phyloP scores from a whole-genome alignment of 176 grass and related monocot genomes.

The Chrysopogon serrulatus region DNA sequence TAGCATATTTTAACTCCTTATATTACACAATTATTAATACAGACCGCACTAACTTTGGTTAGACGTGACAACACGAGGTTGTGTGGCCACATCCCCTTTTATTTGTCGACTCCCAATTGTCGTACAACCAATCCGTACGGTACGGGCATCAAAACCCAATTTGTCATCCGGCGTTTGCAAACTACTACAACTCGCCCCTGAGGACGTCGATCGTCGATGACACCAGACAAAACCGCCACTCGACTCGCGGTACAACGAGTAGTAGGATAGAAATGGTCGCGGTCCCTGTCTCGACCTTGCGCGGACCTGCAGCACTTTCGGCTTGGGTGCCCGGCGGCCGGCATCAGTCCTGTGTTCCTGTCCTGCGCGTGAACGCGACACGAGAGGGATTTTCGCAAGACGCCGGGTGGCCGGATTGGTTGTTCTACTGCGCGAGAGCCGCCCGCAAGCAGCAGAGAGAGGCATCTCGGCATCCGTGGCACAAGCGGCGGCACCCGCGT shows the following conservation, averaged over 20 bases:
- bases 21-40: too few species aligned
- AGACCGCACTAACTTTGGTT: not conserved
- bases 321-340: not conserved
- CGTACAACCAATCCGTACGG: constrained; percentile 2
- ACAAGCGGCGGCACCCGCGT: not conserved
- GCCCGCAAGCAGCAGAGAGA: not conserved
- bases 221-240: not conserved
- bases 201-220: not conserved
- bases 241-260: not conserved
- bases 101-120: not conserved
- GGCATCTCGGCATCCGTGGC: not conserved
- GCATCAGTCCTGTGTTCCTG: too few species aligned
- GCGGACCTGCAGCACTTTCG: not conserved
- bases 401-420: not conserved
- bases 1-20: too few species aligned
- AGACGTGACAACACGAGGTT: not conserved
- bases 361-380: not conserved
- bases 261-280: not conserved
- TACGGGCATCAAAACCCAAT: not conserved
- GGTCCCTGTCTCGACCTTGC: constrained; percentile 7
- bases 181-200: not conserved
- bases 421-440: not conserved
- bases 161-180: too few species aligned
- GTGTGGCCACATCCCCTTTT: not conserved
- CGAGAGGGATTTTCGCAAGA: not conserved